Base-by-base conservation (phyloP, 345 rosid species). In the Pugionium cornutum region DNA sequence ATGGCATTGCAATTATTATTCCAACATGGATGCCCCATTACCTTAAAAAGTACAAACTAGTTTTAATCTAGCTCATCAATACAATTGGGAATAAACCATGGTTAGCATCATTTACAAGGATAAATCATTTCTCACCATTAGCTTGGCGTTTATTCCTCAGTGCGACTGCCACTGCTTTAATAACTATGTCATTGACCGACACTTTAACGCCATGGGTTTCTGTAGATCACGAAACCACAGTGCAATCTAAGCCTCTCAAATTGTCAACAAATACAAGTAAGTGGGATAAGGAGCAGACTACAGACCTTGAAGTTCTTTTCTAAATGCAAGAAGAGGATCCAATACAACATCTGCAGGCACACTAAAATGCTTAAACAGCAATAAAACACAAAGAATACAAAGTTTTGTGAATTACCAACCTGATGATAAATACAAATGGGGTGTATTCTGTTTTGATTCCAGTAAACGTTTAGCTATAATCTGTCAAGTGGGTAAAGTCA, bases 131-230 rank as follows among this genome's bases (percentile, higher is more conserved):
- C 86, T 85, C 79, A 92, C 98, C 97, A 80, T 92, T 92, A 67
- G 98, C 96, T 71, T 84, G 87, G 4, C 84, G 86, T 67, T 88
- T 89, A 78, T 86, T 88, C 77, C 88, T 83, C 55, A 92, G 79
- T 53, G 97, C 84, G 46, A 88, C 68, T 49, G 98, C 90, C 61
- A 89, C 96, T 56, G 90, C 96, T 83, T 92, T 89, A 69, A 89
- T 89, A 77, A 89, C 88, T 74, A 89, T 86, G 83, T 92, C 98
- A 76, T 92, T 92, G 37, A 92, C 97, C n/a, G 98, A 92, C 61
- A 89, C 96, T 82, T 89, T 89, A 40, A 76, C 72, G 69, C 84
- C 88, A 82, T 88, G 96, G 58, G 75, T 78, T 64, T 92, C 98
- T 92, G 94, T 40, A 78, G 77, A 76, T 71, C 5, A 42, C 64